Conservation (phyloP, 371 early-diverging fungal species). For the Umbelopsis sp. region DNA sequence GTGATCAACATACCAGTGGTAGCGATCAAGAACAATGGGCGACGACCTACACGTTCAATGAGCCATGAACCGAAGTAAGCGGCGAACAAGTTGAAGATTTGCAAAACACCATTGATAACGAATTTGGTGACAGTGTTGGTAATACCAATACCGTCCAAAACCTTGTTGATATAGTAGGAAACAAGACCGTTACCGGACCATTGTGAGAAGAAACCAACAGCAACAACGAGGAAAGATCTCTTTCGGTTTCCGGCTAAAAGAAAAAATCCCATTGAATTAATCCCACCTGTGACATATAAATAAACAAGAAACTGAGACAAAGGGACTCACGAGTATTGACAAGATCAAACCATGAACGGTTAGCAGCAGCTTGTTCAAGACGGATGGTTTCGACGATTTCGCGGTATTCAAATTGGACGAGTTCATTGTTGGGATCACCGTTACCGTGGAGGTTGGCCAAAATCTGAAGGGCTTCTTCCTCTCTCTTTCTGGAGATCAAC, state of each 20-base stretch:
- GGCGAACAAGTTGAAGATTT: conserved; percentile 19
- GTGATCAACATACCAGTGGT: conserved; percentile 10
- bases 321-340: conserved; percentile 35
- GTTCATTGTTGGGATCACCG: conserved; percentile 48
- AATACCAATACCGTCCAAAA: conserved; percentile 9
- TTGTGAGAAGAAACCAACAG: conserved; percentile 57
- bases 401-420: conserved; percentile 69
- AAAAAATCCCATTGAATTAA: background rate
- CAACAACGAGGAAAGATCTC: conserved; percentile 67
- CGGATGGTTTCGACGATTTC: conserved; percentile 71
- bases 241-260: conserved; percentile 45
- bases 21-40: conserved; percentile 7
- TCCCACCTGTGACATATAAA: no score
- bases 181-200: conserved; percentile 20
- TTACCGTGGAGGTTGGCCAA: conserved; percentile 74
- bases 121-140: conserved; percentile 4
- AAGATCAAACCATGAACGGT: conserved; percentile 74
- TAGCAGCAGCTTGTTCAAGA: conserved; percentile 68
- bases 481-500: background rate
- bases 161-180: conserved; percentile 14
- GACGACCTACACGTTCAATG: conserved; percentile 14
- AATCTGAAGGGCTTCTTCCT: conserved; percentile 50
- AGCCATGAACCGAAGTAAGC: conserved; percentile 9
- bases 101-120: conserved; percentile 18
- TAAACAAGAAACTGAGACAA: background rate